Conservation (phyloP, 2,329 filamentous ascomycete genomes). For the Neopestalotiopsis rosae region DNA sequence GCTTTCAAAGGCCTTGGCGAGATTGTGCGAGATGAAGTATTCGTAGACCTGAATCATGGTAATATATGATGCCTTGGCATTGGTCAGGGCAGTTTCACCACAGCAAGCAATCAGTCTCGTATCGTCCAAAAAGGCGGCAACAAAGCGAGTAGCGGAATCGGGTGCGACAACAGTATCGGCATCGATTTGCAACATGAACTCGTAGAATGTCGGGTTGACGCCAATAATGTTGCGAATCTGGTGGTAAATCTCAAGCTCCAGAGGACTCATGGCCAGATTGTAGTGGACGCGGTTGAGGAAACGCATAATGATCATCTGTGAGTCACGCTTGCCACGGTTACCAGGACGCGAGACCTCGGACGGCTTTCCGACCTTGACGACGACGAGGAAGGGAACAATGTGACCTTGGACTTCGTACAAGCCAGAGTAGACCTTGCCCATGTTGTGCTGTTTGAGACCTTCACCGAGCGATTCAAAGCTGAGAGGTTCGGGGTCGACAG, state of each 20-base stretch:
- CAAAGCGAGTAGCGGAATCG: slow-evolving; percentile 90
- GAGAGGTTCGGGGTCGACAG: slow-evolving; percentile 90
- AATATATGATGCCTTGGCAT: slow-evolving; percentile 89
- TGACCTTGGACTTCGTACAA: slow-evolving; percentile 97
- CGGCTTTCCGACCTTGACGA: slow-evolving; percentile 97
- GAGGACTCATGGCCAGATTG: slow-evolving; percentile 92
- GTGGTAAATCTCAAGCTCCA: slow-evolving; percentile 98
- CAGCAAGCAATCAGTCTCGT: slow-evolving; percentile 93
- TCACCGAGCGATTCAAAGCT: slow-evolving; percentile 97
- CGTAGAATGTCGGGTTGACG: slow-evolving; percentile 98
- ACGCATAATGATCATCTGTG: slow-evolving; percentile 97
- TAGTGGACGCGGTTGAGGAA: slow-evolving; percentile 99
- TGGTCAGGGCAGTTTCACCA: slow-evolving; percentile 91
- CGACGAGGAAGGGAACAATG: slow-evolving; percentile 95
- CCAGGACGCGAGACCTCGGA: slow-evolving; percentile 94
- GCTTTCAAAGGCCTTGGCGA: slow-evolving; percentile 96
- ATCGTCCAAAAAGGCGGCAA: slow-evolving; percentile 88
- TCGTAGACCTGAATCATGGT: slow-evolving; percentile 99
- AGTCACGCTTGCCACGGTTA: slow-evolving; percentile 99
- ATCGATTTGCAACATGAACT: slow-evolving; percentile 95
- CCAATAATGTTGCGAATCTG: slow-evolving; percentile 99
- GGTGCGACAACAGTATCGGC: slow-evolving; percentile 93
- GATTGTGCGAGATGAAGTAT: slow-evolving; percentile 98
- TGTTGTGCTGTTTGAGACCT: slow-evolving; percentile 97
- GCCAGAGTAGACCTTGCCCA: slow-evolving; percentile 98